Evolutionary conservation across 2,329 filamentous ascomycete genomes (phyloP), one percentile per base, ranked within the genome.

Genomic region (Botrytis pseudocinerea): DNA sequence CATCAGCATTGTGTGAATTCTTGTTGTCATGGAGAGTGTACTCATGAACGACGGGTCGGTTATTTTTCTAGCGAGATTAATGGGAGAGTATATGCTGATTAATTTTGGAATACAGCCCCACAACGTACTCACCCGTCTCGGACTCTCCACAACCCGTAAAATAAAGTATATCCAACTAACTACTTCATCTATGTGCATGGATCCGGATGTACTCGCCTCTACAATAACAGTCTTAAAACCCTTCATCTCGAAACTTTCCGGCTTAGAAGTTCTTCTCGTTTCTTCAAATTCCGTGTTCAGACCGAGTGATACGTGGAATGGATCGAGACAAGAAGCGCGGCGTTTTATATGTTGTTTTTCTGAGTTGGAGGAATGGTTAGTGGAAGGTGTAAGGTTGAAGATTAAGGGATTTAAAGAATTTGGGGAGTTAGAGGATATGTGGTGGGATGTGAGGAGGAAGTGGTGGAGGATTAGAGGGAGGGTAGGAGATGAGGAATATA

Each of bases 1-100:
- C 71, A 73, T 59, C 57, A 32, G 20, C 72, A 71, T 42, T 73
- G 72, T 63, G 42, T 73, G 38, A 54, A 65, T 63, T 73, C 69
- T 4, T 32, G 16, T 14, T 71, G 61, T 61, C 68, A 72, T 35
- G 40, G 22, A 4, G 12, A 1, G 8, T 72, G 70, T 60, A n/a
- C 12, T 5, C 70, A 72, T 61, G 28, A 38, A 18, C 32, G 51
- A 25, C 35, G 70, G 22, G 70, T 60, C n/a, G 2, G 51, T 57
- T 18, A 8, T 9, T 18, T 7, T 28, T 28, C n/a, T 28, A n/a
- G 51, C 6, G 51, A 54, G 14, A 25, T 0, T 51, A 10, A 42
- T 42, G 57, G 48, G 5, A 7, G 12, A 20, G 40, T 2, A 42
- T 6, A 0, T 9, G 7, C 40, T 20, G 10, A 42, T n/a, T 42